Percentiles rank a stretch among this genome's conserved stretches.
phyloP scores from a whole-genome alignment of 306 rosid genomes.

The Acacia acuminata region DNA sequence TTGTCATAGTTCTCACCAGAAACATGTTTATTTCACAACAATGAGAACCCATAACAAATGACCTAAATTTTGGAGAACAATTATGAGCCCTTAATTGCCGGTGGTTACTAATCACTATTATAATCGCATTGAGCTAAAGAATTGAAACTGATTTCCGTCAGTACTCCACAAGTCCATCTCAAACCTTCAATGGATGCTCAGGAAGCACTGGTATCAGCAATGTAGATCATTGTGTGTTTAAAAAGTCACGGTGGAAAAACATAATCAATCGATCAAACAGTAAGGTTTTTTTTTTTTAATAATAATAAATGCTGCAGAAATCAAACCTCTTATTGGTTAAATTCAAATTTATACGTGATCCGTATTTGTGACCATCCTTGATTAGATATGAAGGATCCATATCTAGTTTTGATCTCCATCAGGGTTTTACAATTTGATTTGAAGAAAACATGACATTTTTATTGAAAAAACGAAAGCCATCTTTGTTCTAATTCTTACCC shows the following conservation, averaged over 20 bases:
- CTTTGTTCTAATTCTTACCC: not conserved
- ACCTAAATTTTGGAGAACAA: not conserved
- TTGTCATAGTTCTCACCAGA: not conserved
- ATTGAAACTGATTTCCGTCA: not conserved
- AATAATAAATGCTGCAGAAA: not conserved
- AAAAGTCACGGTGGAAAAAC: not conserved
- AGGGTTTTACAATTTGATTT: not conserved
- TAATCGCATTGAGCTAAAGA: not conserved
- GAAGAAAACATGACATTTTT: not conserved
- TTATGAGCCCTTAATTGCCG: not conserved
- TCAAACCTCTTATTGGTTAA: not conserved
- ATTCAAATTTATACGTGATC: not conserved
- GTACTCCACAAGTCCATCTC: not conserved
- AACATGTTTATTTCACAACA: not conserved
- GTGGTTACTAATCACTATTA: not conserved
- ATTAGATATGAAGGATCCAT: not conserved
- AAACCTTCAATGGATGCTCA: not conserved
- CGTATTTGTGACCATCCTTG: not conserved
- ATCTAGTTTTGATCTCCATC: not conserved
- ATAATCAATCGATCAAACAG: not conserved
- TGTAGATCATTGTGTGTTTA: not conserved
- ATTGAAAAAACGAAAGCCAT: not conserved
- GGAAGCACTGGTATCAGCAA: not conserved
- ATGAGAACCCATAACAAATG: not conserved
- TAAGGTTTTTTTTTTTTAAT: too few species aligned